Base-by-base conservation (phyloP, 148 eudicot genomes). In the Fagopyrum esculentum region DNA sequence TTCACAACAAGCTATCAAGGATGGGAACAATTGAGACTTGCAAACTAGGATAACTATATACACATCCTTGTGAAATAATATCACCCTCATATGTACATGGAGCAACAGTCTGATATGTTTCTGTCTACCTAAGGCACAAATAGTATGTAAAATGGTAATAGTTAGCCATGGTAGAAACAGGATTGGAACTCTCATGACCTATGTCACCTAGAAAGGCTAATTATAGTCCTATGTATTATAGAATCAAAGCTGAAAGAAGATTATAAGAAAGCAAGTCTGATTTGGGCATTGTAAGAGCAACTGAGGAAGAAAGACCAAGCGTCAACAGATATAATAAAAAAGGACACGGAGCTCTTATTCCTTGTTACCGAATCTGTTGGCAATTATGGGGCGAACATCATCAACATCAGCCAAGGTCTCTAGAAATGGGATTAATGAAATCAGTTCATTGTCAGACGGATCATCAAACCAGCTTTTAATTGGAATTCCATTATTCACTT, bases 391-490 rank as follows among this genome's bases (percentile, higher is more conserved):
- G 19, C 99, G 97, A 55, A 95, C 98, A 80, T 95, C 99, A 81
- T 90, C 93, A 68, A 86, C 97, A 83, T 85, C 86, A 81, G 82
- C 92, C 82, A 92, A 82, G 70, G 85, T 90, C 90, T 95, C 99
- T 51, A 95, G 84, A 85, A 95, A 95, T 44, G 99, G 97, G 73
- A 95, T 87, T 78, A 95, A 79, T 55, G 90, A 89, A 77, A 92
- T 81, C 50, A 95, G 84, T 73, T 91, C 97, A 80, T 74, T 80
- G 78, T 95, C 99, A 75, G 91, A 86, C 63, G 97, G 94, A 84
- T 95, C 99, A 83, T 90, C 92, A 80, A 92, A 95, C 99, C 99
- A 95, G 86, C 99, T 95, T 89, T 88, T 92, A 61, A 95, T 92
- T 26, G 98, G 99, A 84, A 95, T 95, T 72, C 99, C 98, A 82